A percentile compares a stretch with the other conserved stretches of the same genome.
phyloP scores from a whole-genome alignment of 169 alveolate species.

The Eimeria maxima region DNA sequence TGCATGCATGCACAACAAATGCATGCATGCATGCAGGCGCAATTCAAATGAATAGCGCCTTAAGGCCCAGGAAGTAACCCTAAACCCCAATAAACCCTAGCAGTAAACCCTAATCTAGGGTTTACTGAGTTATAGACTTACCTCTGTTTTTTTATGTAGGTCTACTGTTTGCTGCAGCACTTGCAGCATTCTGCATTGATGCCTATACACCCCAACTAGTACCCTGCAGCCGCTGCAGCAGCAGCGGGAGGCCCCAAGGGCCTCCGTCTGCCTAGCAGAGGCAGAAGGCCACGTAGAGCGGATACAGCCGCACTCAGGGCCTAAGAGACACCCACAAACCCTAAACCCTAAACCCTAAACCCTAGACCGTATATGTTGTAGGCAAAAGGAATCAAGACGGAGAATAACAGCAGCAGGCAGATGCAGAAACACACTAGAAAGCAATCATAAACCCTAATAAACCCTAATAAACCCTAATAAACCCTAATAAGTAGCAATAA shows the following conservation, averaged over 20 bases:
- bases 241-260: slow-evolving; percentile 21
- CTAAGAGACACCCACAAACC: too few species aligned
- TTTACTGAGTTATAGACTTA: background rate
- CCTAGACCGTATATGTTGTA: too few species aligned
- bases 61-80: background rate
- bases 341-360: too few species aligned
- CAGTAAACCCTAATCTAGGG: background rate
- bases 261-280: slow-evolving; percentile 1
- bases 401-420: too few species aligned
- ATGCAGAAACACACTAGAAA: too few species aligned
- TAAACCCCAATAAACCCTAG: background rate
- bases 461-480: too few species aligned
- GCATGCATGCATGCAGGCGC: background rate
- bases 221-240: background rate
- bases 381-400: too few species aligned
- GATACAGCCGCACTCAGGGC: too few species aligned
- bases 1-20: background rate
- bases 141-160: background rate
- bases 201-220: slow-evolving; percentile 13
- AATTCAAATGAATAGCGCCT: background rate
- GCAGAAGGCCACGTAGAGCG: slow-evolving; percentile 12
- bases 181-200: background rate
- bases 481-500: too few species aligned
- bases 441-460: too few species aligned
- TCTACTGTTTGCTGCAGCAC: background rate